phyloP scores from a whole-genome alignment of 371 early-diverging fungal genomes.

The Saksenaea oblongispora region DNA sequence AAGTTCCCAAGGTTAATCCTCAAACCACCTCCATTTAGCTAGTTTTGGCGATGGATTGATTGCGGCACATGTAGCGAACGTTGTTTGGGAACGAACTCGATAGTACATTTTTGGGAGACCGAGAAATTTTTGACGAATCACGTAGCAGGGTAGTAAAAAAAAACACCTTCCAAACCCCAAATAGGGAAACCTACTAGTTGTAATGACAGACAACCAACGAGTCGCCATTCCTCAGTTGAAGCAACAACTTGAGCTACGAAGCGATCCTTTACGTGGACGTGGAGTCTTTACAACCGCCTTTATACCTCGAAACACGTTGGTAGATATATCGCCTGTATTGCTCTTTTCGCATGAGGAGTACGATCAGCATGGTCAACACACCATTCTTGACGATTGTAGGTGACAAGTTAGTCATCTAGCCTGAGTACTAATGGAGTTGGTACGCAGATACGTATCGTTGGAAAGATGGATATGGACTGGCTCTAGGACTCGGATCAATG shows the following conservation, averaged over 20 bases:
- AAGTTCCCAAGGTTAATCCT: no score
- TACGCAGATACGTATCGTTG: conserved; percentile 63
- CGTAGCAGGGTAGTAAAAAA: no score
- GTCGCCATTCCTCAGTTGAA: conserved; percentile 28
- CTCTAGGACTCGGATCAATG: conserved; percentile 72
- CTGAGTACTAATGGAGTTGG: no score
- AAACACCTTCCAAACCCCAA: no score
- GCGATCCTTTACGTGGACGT: conserved; percentile 56
- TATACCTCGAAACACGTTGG: conserved; percentile 47
- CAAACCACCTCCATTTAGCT: no score
- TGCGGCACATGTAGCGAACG: no score
- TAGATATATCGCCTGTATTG: conserved; percentile 66
- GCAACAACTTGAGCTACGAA: conserved; percentile 43
- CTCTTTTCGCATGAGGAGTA: conserved; percentile 61
- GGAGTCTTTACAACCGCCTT: conserved; percentile 55
- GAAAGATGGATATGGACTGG: conserved; percentile 65
- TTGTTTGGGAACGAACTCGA: no score
- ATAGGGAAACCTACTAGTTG: no score
- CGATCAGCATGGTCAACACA: conserved; percentile 57
- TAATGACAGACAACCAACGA: background rate
- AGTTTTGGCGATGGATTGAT: no score
- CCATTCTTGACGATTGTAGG: conserved; percentile 57
- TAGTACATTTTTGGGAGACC: no score
- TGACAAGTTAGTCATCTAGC: background rate
- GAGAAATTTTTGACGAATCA: no score